Evolutionary conservation across 2,329 filamentous ascomycete species (phyloP).

Genomic region (Colletotrichum sp.): DNA sequence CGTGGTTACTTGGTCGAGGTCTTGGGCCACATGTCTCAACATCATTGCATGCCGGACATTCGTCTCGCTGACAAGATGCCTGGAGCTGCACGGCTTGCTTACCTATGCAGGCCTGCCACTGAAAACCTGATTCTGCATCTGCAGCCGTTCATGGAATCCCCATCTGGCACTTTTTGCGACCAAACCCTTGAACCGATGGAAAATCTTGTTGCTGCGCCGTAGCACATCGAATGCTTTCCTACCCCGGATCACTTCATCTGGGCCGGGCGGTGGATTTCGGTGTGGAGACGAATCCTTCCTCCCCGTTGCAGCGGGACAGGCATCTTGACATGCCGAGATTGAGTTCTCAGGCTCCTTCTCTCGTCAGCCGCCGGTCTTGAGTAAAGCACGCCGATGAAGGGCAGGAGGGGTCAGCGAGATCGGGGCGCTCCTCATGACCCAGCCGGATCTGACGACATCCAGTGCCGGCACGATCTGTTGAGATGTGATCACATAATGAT

Average conservation of each 20-base stretch:
- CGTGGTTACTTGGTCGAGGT: background rate
- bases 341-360: background rate
- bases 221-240: background rate
- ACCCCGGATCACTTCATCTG: background rate
- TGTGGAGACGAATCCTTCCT: background rate
- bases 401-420: background rate
- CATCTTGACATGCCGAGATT: background rate
- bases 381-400: background rate
- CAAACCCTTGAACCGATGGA: background rate
- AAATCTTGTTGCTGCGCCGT: background rate
- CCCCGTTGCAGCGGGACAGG: background rate
- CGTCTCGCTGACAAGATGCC: background rate
- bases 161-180: background rate
- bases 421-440: background rate
- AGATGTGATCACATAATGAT: slow-evolving; percentile 11
- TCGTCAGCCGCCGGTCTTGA: background rate
- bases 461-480: background rate
- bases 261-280: background rate
- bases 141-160: background rate
- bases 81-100: background rate
- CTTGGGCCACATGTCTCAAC: background rate
- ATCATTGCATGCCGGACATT: background rate
- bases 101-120: background rate
- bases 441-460: background rate
- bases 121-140: background rate